These are phyloP conservation scores for Penicillium samsonianum DNA, from an alignment of 495 filamentous ascomycete genomes.

Conservation along the genomic window DNA sequence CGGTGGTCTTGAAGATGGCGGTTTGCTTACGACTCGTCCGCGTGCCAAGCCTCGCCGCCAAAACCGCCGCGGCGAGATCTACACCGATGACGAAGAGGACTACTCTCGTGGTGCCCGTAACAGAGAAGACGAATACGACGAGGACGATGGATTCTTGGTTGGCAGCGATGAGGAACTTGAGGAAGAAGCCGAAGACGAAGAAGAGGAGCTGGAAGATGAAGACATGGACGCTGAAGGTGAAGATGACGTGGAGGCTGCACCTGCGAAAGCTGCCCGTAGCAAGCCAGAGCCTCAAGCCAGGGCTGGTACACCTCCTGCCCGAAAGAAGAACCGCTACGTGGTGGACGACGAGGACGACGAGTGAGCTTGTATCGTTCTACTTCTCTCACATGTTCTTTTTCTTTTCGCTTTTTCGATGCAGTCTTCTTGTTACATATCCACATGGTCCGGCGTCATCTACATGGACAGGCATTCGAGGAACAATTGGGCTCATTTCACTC, in stretches of 20 bases:
- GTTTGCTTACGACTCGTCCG: constrained; percentile 45
- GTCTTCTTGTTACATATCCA: constrained; percentile 16
- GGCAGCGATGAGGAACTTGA: constrained; percentile 72
- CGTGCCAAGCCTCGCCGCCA: constrained; percentile 45
- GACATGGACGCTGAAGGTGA: constrained; percentile 60
- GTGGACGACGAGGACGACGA: constrained; percentile 52
- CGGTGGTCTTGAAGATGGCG: constrained; percentile 71
- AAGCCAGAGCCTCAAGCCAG: constrained; percentile 27
- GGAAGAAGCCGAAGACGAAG: constrained; percentile 60
- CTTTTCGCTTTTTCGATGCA: constrained; percentile 1
- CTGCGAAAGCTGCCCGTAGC: constrained; percentile 25
- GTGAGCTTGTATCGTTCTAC: constrained; percentile 17
- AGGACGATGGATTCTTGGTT: constrained; percentile 77
- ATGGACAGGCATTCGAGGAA: constrained; percentile 12
- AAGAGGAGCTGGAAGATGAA: constrained; percentile 62
- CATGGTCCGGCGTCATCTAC: constrained; percentile 16
- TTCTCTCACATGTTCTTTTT: neutral
- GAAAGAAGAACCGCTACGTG: constrained; percentile 50
- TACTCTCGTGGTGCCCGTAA: constrained; percentile 61
- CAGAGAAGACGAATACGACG: constrained; percentile 80
- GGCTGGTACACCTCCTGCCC: constrained; percentile 38
- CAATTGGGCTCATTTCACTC: constrained; percentile 2
- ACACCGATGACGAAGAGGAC: constrained; percentile 61
- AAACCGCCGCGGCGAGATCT: constrained; percentile 54
- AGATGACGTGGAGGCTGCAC: constrained; percentile 41